A percentile compares a stretch with the other conserved stretches of the same genome.
Conservation (phyloP, 2,329 filamentous ascomycete genomes). For the Verticillium klebahnii region DNA sequence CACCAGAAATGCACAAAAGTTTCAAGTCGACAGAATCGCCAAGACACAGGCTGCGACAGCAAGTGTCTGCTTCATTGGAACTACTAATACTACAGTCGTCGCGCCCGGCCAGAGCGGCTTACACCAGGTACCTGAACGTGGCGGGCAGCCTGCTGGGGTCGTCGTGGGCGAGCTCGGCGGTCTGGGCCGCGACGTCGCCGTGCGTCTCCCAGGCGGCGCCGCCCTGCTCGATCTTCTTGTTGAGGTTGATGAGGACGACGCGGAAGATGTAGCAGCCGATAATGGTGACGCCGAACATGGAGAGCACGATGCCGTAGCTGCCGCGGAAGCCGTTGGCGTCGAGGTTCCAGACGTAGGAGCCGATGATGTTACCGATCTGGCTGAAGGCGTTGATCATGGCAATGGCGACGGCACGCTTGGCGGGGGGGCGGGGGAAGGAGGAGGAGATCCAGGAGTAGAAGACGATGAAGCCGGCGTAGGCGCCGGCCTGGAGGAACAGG, state of each 20-base stretch:
- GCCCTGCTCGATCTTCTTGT: constrained; percentile 40
- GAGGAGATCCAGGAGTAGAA: constrained; percentile 56
- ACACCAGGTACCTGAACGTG: constrained; percentile 43
- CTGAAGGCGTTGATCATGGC: constrained; percentile 56
- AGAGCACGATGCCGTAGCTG: constrained; percentile 60
- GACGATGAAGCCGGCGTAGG: constrained; percentile 55
- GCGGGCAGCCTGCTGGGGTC: constrained; percentile 36
- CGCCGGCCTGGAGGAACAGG: constrained; percentile 53
- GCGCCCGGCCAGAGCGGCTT: constrained; percentile 3
- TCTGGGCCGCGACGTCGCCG: constrained; percentile 32
- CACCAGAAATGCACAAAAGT: too few relatives aligned
- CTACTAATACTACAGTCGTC: neutral
- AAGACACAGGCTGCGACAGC: neutral
- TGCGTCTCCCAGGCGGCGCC: constrained; percentile 32
- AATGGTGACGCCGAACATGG: constrained; percentile 60
- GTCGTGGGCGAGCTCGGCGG: constrained; percentile 31
- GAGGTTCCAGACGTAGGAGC: constrained; percentile 59
- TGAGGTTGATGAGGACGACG: constrained; percentile 38
- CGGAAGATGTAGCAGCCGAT: constrained; percentile 45
- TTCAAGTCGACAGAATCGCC: too few relatives aligned
- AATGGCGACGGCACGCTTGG: constrained; percentile 57
- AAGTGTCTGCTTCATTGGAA: neutral
- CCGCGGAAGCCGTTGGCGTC: constrained; percentile 56
- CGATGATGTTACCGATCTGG: constrained; percentile 55
- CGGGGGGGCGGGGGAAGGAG: constrained; percentile 52